phyloP scores from a whole-genome alignment of 2,329 filamentous ascomycete genomes.

The Cordyceps cateniannulata region DNA sequence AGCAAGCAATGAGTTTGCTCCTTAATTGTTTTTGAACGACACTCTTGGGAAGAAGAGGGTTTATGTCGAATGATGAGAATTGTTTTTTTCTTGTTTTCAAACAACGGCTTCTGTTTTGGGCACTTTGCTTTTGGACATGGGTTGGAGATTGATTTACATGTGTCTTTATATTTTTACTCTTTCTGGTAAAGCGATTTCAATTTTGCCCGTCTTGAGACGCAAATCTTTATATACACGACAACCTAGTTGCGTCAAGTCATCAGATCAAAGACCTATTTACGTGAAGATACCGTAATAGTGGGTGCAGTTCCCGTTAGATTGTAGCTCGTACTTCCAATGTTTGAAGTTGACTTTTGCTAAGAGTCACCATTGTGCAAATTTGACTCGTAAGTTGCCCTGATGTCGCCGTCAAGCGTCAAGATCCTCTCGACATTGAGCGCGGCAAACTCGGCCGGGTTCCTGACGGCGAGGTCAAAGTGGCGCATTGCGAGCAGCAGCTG shows the following conservation, averaged over 20 bases:
- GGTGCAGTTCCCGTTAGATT: background rate
- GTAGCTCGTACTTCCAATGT: no score
- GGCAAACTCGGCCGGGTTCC: conserved; percentile 36
- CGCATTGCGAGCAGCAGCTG: conserved; percentile 45
- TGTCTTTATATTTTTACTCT: background rate
- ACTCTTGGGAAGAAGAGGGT: background rate
- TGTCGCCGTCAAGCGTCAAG: conserved; percentile 2
- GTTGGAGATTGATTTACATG: background rate
- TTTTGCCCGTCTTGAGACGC: background rate
- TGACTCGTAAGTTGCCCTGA: background rate
- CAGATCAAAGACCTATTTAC: background rate
- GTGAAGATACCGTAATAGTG: background rate
- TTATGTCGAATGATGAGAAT: background rate
- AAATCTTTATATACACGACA: background rate
- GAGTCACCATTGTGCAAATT: background rate
- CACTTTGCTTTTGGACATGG: background rate
- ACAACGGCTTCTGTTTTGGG: background rate
- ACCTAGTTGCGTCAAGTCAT: background rate
- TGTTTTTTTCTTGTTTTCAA: background rate
- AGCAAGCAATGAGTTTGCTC: background rate
- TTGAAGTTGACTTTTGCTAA: background rate
- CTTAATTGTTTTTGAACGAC: background rate
- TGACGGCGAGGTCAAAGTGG: conserved; percentile 42
- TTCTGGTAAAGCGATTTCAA: background rate
- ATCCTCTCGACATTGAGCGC: conserved; percentile 19